These are phyloP conservation scores for Nakaseomyces uthaithaninus DNA, from an alignment of 1,139 yeast species.

Conservation along the genomic window DNA sequence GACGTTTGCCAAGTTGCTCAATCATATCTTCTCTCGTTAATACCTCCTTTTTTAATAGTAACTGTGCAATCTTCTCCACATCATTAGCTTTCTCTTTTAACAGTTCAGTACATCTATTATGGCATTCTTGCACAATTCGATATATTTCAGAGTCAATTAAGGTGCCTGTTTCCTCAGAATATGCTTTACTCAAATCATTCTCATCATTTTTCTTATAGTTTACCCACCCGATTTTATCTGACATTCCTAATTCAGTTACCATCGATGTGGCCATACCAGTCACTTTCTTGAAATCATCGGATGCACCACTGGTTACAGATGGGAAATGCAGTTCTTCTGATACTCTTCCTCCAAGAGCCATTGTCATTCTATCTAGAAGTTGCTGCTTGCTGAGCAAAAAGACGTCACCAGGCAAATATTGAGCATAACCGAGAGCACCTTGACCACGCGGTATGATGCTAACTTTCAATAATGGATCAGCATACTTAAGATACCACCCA, in stretches of 20 bases:
- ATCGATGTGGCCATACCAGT: constrained; percentile 87
- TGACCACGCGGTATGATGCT: constrained; percentile 95
- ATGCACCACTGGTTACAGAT: constrained; percentile 90
- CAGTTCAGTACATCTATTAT: constrained; percentile 44
- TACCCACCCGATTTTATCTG: constrained; percentile 66
- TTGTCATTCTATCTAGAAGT: constrained; percentile 81
- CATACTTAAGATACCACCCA: constrained; percentile 87
- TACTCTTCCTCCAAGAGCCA: constrained; percentile 96
- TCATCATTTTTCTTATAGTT: constrained; percentile 44
- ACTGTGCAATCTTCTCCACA: constrained; percentile 63
- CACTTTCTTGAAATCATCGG: constrained; percentile 94
- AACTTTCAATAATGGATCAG: constrained; percentile 89
- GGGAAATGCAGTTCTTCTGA: constrained; percentile 87
- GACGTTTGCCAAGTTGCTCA: constrained; percentile 61
- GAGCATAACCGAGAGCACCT: constrained; percentile 97
- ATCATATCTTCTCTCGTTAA: constrained; percentile 79
- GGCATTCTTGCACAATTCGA: constrained; percentile 49
- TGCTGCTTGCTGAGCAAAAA: constrained; percentile 73
- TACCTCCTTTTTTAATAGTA: constrained; percentile 59
- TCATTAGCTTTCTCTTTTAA: constrained; percentile 51
- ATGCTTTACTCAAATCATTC: constrained; percentile 56
- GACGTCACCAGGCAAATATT: constrained; percentile 90
- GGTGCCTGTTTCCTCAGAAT: constrained; percentile 61
- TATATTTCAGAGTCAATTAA: constrained; percentile 60
- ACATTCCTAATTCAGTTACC: constrained; percentile 93